Evolutionary conservation across 2,329 filamentous ascomycete genomes (phyloP).

Genomic region (Ophiostoma pallidulum): DNA sequence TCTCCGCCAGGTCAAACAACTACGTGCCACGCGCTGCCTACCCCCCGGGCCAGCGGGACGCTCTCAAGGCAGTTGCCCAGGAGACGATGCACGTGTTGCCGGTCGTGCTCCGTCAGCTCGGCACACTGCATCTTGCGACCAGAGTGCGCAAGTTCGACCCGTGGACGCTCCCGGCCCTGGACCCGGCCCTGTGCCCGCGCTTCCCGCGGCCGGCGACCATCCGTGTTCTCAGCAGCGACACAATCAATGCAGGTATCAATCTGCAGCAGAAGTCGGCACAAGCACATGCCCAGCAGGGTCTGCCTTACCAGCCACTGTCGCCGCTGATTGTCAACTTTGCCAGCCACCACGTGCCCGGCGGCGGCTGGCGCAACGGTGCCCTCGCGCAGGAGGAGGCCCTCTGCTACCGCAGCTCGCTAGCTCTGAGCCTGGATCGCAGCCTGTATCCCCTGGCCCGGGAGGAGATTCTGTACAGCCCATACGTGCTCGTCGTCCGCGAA

Average conservation of each 20-base stretch:
- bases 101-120: constrained; percentile 34
- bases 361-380: constrained; percentile 54
- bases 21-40: constrained; percentile 1
- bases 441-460: constrained; percentile 19
- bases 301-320: constrained; percentile 15
- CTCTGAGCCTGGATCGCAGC: constrained; percentile 32
- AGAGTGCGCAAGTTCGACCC: constrained; percentile 30
- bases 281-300: background rate
- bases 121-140: constrained; percentile 27
- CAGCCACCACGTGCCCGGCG: constrained; percentile 46
- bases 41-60: constrained; percentile 4
- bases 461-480: constrained; percentile 24
- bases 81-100: constrained; percentile 41
- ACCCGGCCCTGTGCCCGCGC: constrained; percentile 33
- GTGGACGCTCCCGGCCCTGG: constrained; percentile 22
- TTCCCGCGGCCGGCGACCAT: constrained; percentile 28
- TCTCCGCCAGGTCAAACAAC: no score
- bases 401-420: constrained; percentile 53
- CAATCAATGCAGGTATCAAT: constrained; percentile 44
- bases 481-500: constrained; percentile 25
- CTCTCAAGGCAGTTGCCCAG: constrained; percentile 32
- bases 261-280: constrained; percentile 10
- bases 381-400: constrained; percentile 61
- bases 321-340: constrained; percentile 53
- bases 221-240: constrained; percentile 46